These are phyloP conservation scores for Kwoniella dendrophila DNA, from an alignment of 768 basidiomycete species.

Conservation along the genomic window DNA sequence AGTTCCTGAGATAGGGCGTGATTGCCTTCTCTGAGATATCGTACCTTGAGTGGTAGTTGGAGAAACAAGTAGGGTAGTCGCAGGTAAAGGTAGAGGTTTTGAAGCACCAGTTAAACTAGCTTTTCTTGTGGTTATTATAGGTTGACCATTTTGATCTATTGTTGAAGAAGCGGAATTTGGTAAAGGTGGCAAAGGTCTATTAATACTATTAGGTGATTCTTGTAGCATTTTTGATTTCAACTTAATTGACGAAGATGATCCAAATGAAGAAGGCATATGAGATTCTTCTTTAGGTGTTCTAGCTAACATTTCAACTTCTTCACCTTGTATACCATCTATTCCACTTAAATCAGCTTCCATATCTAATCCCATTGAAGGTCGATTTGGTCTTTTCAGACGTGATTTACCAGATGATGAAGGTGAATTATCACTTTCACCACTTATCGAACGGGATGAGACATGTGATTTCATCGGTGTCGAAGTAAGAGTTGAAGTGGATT, in stretches of 20 bases:
- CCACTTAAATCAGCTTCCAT: constrained; percentile 30
- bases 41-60: constrained; percentile 39
- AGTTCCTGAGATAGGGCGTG: constrained; percentile 22
- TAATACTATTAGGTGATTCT: constrained; percentile 11
- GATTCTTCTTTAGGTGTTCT: constrained; percentile 16
- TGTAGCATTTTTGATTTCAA: not conserved
- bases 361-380: constrained; percentile 31
- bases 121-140: constrained; percentile 12
- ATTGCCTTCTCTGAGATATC: constrained; percentile 41
- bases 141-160: constrained; percentile 4
- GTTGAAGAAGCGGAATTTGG: constrained; percentile 25
- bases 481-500: not conserved
- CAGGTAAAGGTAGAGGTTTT: constrained; percentile 1
- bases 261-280: constrained; percentile 3
- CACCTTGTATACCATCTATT: constrained; percentile 29
- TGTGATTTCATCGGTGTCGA: constrained; percentile 4
- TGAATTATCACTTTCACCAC: constrained; percentile 3
- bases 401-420: constrained; percentile 18
- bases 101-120: constrained; percentile 28
- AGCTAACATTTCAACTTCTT: constrained; percentile 31
- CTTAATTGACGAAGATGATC: not conserved
- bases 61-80: constrained; percentile 31
- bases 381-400: constrained; percentile 8
- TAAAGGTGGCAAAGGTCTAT: constrained; percentile 31
- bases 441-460: not conserved